A percentile compares a stretch with the other conserved stretches of the same genome.
phyloP scores from a whole-genome alignment of 805 yeast species.

The Teunomyces funiuensis region DNA sequence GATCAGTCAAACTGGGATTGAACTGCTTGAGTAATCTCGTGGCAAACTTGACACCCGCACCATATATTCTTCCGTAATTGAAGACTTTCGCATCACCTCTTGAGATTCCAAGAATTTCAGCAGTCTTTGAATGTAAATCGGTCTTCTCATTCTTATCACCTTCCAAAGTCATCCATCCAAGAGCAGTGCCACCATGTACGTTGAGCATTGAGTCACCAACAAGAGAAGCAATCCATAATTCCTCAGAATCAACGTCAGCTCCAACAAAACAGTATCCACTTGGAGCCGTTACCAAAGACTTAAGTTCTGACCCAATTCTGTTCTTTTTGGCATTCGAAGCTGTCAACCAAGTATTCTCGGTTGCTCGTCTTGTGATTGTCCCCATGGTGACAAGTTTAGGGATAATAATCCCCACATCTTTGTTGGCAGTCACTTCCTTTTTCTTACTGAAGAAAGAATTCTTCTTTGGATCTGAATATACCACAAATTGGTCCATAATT shows the following conservation, averaged over 20 bases:
- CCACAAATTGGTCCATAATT: constrained; percentile 82
- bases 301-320: constrained; percentile 90
- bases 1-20: constrained; percentile 66
- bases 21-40: constrained; percentile 79
- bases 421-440: constrained; percentile 19
- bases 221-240: constrained; percentile 94
- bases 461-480: constrained; percentile 41
- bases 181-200: constrained; percentile 92
- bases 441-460: constrained; percentile 27
- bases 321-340: constrained; percentile 89
- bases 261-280: constrained; percentile 90
- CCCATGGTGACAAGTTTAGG: constrained; percentile 93
- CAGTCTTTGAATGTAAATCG: constrained; percentile 93
- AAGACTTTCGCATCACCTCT: constrained; percentile 92
- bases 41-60: constrained; percentile 94
- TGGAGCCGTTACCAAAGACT: constrained; percentile 85
- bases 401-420: constrained; percentile 66
- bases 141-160: constrained; percentile 91
- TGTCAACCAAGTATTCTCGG: constrained; percentile 96
- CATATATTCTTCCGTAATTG: constrained; percentile 96
- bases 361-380: constrained; percentile 93
- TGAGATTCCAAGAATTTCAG: constrained; percentile 81
- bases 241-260: constrained; percentile 98
- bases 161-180: constrained; percentile 99
- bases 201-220: constrained; percentile 90